A percentile compares a stretch with the other conserved stretches of the same genome.
Evolutionary conservation across 768 basidiomycete species (phyloP).

Genomic region (Mycena leptocephala): DNA sequence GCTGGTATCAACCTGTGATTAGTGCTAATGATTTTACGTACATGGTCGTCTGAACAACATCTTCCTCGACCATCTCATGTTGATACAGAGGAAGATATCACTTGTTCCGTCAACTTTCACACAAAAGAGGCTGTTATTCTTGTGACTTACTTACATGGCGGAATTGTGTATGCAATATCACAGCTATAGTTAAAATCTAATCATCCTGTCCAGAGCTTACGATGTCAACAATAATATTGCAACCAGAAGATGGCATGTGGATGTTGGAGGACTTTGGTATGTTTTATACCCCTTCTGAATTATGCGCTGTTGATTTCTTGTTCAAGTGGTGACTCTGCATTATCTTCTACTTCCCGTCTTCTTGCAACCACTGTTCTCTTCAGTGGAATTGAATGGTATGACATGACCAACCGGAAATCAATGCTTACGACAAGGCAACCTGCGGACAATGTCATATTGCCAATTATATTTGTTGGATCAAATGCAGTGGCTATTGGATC

Average conservation of each 20-base stretch:
- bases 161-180: background rate
- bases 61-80: background rate
- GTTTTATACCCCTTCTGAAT: background rate
- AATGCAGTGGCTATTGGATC: background rate
- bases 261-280: background rate
- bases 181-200: background rate
- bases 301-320: background rate
- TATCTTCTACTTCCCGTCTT: background rate
- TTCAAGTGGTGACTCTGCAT: background rate
- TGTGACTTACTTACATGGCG: background rate
- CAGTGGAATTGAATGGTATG: background rate
- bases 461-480: background rate
- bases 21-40: background rate
- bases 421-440: background rate
- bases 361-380: background rate
- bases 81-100: background rate
- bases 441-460: background rate
- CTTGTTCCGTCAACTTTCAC: background rate
- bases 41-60: background rate
- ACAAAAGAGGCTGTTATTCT: background rate
- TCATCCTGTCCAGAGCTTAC: background rate
- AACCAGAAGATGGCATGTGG: background rate
- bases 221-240: background rate
- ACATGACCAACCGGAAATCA: background rate
- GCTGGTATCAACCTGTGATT: background rate